Conservation (phyloP, 2,329 filamentous ascomycete genomes). For the Fusarium nelsonii region DNA sequence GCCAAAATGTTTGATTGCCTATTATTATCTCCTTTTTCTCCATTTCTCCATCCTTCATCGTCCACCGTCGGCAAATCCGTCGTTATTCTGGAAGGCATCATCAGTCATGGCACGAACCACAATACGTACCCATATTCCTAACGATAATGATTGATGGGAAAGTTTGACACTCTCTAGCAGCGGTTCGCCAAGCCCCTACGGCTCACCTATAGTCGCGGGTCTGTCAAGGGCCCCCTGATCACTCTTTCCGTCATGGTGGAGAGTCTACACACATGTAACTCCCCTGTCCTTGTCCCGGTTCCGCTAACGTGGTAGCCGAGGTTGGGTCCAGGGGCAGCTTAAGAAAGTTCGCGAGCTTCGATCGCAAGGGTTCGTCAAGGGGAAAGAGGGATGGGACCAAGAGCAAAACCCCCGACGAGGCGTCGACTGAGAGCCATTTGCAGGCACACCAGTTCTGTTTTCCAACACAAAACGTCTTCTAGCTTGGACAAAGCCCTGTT, state of each 20-base stretch:
- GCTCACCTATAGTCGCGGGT: conserved; percentile 28
- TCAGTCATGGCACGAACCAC: conserved; percentile 31
- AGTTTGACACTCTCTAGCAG: conserved; percentile 24
- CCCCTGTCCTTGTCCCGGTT: conserved; percentile 29
- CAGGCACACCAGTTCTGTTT: conserved; percentile 25
- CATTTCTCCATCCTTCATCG: neutral
- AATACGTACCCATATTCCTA: conserved; percentile 16
- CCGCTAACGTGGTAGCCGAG: conserved; percentile 38
- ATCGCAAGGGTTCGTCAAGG: conserved; percentile 14
- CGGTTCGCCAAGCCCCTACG: conserved; percentile 36
- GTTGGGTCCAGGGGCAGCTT: conserved; percentile 28
- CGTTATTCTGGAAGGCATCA: neutral
- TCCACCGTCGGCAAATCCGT: neutral
- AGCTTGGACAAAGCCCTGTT: conserved; percentile 38
- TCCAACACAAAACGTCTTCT: conserved; percentile 24
- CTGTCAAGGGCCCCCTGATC: conserved; percentile 31
- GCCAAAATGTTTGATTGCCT: neutral
- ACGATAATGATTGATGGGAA: conserved; percentile 41
- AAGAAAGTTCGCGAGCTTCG: conserved; percentile 11
- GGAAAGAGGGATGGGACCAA: conserved; percentile 21
- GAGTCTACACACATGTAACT: neutral
- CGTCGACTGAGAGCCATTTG: conserved; percentile 33
- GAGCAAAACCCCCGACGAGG: conserved; percentile 31
- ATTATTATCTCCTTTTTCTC: conserved; percentile 1
- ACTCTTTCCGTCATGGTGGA: conserved; percentile 41